Evolutionary conservation across 768 basidiomycete species (phyloP).

Genomic region (Termitomyces heimii): DNA sequence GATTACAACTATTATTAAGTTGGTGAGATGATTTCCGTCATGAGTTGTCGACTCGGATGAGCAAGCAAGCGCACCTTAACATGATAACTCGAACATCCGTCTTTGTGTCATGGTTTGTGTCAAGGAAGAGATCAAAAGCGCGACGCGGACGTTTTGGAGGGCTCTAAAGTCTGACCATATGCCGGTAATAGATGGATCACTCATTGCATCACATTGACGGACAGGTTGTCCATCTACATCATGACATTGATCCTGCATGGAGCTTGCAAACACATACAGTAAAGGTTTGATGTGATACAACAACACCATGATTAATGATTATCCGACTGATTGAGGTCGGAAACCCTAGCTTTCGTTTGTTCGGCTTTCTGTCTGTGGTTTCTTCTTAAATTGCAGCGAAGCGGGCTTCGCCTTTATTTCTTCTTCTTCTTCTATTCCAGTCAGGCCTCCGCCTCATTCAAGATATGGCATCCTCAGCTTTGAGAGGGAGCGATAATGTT

Average conservation of each 20-base stretch:
- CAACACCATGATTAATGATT: background rate
- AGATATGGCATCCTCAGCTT: constrained; percentile 3
- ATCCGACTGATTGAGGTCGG: background rate
- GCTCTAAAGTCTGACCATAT: no score
- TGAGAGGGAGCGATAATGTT: background rate
- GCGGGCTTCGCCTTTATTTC: constrained; percentile 12
- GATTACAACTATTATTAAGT: no score
- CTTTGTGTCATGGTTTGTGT: no score
- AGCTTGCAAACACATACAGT: no score
- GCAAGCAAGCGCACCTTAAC: no score
- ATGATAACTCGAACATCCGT: no score
- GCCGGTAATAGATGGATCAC: no score
- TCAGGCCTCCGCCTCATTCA: background rate
- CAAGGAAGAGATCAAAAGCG: no score
- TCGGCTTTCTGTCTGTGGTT: constrained; percentile 3
- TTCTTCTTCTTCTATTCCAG: background rate
- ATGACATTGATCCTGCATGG: background rate
- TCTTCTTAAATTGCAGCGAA: constrained; percentile 8
- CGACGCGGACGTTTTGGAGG: no score
- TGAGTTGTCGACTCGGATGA: no score
- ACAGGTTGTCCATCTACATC: background rate
- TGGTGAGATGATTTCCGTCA: no score
- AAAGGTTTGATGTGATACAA: background rate
- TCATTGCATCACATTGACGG: no score
- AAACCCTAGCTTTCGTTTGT: background rate